phyloP scores from a whole-genome alignment of 176 grass and related monocot genomes.

The Tuctoria greenei region DNA sequence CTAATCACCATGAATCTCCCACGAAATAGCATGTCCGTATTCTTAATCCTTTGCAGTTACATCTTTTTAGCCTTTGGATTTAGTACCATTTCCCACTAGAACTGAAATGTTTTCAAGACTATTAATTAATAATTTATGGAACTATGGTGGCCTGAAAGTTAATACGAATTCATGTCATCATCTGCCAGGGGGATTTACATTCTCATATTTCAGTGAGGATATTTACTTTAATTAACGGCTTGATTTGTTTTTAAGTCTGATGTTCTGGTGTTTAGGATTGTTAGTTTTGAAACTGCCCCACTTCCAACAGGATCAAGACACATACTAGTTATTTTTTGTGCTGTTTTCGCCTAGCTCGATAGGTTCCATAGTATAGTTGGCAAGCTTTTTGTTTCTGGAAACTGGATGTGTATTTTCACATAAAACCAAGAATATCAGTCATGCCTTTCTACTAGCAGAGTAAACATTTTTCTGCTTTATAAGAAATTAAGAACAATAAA shows the following conservation, averaged over 20 bases:
- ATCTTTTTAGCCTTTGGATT: slow-evolving; percentile 24
- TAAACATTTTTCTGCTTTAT: not conserved
- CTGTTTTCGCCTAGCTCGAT: not conserved
- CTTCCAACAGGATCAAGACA: no score
- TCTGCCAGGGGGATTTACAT: not conserved
- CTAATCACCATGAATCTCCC: slow-evolving; percentile 95
- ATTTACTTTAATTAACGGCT: not conserved
- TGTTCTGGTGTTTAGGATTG: slow-evolving; percentile 27
- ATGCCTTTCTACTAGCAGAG: not conserved
- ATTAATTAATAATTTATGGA: slow-evolving; percentile 15
- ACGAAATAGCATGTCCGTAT: slow-evolving; percentile 94
- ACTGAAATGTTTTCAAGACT: slow-evolving; percentile 19
- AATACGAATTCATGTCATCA: slow-evolving; percentile 17
- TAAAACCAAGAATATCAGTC: not conserved
- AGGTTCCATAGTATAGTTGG: no score
- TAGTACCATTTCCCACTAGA: slow-evolving; percentile 17
- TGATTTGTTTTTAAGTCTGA: slow-evolving; percentile 16
- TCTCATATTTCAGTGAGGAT: not conserved
- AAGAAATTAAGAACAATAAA: slow-evolving; percentile 6
- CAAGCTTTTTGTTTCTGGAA: slow-evolving; percentile 5
- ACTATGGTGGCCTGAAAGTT: slow-evolving; percentile 19
- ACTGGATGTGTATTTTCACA: not conserved
- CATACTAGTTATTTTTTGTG: not conserved
- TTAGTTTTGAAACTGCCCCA: not conserved
- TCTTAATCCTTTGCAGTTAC: slow-evolving; percentile 40